Evolutionary conservation across 169 alveolate species (phyloP).

Genomic region (Eimeria tenella): DNA sequence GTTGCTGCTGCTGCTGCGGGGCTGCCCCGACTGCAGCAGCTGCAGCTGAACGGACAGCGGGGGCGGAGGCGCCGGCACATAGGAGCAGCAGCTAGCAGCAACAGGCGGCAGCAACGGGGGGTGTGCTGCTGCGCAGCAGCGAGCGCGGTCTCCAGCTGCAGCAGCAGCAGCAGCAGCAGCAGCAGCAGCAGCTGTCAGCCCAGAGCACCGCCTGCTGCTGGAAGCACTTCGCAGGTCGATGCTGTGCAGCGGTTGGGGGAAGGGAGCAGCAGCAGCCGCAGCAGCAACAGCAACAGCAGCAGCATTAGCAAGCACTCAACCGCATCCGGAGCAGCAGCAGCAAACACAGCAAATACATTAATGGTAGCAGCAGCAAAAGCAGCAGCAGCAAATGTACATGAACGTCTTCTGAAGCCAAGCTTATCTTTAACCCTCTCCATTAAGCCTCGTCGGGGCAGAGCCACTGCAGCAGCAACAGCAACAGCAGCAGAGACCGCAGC

Average conservation of each 20-base stretch:
- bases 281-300: not conserved
- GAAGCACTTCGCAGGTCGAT: too few relatives aligned
- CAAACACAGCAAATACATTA: not conserved
- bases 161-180: not conserved
- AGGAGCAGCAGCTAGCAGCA: not conserved
- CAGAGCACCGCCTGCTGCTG: too few relatives aligned
- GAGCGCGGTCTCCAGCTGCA: not conserved
- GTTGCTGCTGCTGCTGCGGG: not conserved
- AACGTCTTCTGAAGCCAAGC: not conserved
- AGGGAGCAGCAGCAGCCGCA: not conserved
- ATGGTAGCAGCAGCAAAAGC: not conserved
- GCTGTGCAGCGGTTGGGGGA: not conserved
- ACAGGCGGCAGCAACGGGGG: not conserved
- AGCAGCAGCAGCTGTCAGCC: not conserved
- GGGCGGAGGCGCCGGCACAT: not conserved
- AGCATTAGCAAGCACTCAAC: not conserved
- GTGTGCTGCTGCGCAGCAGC: not conserved
- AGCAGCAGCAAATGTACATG: not conserved
- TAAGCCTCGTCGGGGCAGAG: not conserved
- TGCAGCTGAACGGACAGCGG: not conserved
- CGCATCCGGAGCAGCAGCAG: constrained; percentile 3
- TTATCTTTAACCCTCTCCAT: not conserved
- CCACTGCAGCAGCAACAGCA: not conserved
- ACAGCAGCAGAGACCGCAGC: not conserved
- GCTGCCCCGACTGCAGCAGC: not conserved